Base-by-base conservation (phyloP, 257 asterid species). In the Penstemon davidsonii region DNA sequence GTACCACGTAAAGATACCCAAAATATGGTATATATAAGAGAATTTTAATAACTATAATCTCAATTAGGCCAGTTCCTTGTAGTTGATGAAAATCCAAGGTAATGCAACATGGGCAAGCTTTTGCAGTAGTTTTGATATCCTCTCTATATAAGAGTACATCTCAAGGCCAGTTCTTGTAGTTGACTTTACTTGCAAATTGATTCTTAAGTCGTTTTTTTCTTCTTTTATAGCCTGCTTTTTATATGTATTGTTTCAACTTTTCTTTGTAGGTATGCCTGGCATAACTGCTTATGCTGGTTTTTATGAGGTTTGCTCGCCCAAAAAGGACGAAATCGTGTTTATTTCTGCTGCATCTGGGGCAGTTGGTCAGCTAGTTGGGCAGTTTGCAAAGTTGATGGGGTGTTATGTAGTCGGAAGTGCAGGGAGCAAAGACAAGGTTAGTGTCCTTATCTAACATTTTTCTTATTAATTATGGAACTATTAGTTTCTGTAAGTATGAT, bases 381-480 rank as follows among this genome's bases (percentile, higher is more conserved):
- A 73, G 72, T 75, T 69, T 64, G 79, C 79, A 36, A 75, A 75
- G 73, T 44, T 58, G 43, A 4, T 25, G 8, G 79, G 79, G 3
- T 75, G 79, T 44, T 75, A 75, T n/a, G 79, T 75, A 11, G 75
- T 75, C 50, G 79, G 79, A 38, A 75, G 80, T 37, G 80, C 76
- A 41, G 76, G 79, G 56, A 75, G 47, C 39, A 57, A 51, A 75
- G 79, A 75, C 40, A 75, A 75, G 72, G 79, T 47, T 63, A 46
- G 13, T 57, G 40, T 8, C 11, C n/a, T 15, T 49, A 10, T 49
- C 54, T 49, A 13, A 10, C 6, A 12, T 3, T 25, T 60, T 41
- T 4, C 8, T 5, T 44, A 4, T 19, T 43, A 3, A n/a, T 60
- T 3, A 50, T 5, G 4, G 5, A 40, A 13, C 50, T 18, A 12